These are phyloP conservation scores for Fusarium palustre DNA, from an alignment of 2,329 filamentous ascomycete species.

Conservation along the genomic window DNA sequence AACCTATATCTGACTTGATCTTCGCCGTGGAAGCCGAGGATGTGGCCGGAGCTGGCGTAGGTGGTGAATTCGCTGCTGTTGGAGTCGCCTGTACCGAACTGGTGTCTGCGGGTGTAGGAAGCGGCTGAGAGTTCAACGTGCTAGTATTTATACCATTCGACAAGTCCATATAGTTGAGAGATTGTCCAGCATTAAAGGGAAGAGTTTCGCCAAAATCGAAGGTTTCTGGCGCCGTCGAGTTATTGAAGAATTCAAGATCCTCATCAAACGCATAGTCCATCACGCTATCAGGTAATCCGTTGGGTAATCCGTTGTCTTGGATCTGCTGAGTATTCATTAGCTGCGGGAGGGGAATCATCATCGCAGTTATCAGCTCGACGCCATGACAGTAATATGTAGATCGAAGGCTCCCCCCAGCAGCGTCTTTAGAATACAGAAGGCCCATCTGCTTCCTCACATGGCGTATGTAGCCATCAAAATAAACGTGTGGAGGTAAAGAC, in stretches of 20 bases:
- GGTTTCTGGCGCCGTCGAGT: slow-evolving; percentile 5
- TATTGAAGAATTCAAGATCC: slow-evolving; percentile 38
- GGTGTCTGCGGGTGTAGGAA: slow-evolving; percentile 41
- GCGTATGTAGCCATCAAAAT: slow-evolving; percentile 58
- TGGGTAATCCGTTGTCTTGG: slow-evolving; percentile 24
- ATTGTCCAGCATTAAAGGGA: slow-evolving; percentile 27
- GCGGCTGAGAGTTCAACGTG: slow-evolving; percentile 32
- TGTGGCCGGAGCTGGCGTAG: slow-evolving; percentile 32
- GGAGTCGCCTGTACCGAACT: slow-evolving; percentile 38
- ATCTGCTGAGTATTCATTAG: slow-evolving; percentile 10
- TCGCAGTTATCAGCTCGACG: slow-evolving; percentile 55
- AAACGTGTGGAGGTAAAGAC: slow-evolving; percentile 51
- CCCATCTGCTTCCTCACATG: slow-evolving; percentile 58
- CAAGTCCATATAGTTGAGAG: slow-evolving; percentile 18
- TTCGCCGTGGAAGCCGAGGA: slow-evolving; percentile 47
- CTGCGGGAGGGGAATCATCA: slow-evolving; percentile 47
- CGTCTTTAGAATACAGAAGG: slow-evolving; percentile 54
- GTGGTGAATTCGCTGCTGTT: slow-evolving; percentile 42
- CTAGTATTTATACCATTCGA: slow-evolving; percentile 29
- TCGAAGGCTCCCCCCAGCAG: slow-evolving; percentile 48
- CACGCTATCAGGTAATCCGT: slow-evolving; percentile 11
- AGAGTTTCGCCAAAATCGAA: slow-evolving; percentile 38
- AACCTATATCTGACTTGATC: slow-evolving; percentile 59
- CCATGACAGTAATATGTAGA: slow-evolving; percentile 57
- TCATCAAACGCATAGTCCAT: slow-evolving; percentile 22